Percentiles rank a stretch among this genome's conserved stretches.
These are phyloP conservation scores for Ilex paraguariensis DNA, from an alignment of 305 asterid genomes.

Conservation along the genomic window DNA sequence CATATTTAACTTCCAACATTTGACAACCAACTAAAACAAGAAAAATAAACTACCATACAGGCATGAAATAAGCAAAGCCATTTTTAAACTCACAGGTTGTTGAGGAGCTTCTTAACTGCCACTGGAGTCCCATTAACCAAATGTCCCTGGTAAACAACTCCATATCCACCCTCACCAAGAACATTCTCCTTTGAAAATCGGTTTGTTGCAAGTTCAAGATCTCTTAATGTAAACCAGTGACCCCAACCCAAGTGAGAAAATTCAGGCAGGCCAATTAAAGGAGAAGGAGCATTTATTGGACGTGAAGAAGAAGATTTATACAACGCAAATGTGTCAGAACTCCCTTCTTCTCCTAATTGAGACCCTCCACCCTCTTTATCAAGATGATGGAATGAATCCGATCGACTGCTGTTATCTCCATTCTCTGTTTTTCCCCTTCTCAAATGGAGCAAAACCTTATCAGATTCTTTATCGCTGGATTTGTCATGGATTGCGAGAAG, in stretches of 20 bases:
- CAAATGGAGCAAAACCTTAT: constrained; percentile 66
- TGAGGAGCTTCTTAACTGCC: constrained; percentile 88
- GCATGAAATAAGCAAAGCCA: constrained; percentile 2
- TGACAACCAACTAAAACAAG: constrained; percentile 1
- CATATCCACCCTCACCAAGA: constrained; percentile 96
- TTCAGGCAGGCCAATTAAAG: constrained; percentile 78
- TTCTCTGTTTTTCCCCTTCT: constrained; percentile 55
- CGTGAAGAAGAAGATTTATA: constrained; percentile 51
- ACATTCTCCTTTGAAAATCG: constrained; percentile 81
- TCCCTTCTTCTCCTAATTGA: constrained; percentile 78
- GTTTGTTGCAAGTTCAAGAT: constrained; percentile 77
- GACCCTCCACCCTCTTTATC: constrained; percentile 57
- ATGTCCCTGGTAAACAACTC: constrained; percentile 75
- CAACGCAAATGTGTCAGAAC: constrained; percentile 47
- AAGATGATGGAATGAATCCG: constrained; percentile 57
- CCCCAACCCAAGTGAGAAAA: constrained; percentile 98
- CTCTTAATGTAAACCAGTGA: constrained; percentile 94
- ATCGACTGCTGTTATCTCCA: constrained; percentile 51
- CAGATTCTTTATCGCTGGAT: constrained; percentile 63
- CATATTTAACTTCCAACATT: constrained; percentile 2
- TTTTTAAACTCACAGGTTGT: constrained; percentile 70
- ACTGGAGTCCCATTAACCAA: constrained; percentile 77
- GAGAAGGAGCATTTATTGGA: constrained; percentile 82
- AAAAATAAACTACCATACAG: neutral
- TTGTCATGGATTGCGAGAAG: constrained; percentile 77